Evolutionary conservation across 2,329 filamentous ascomycete species (phyloP), one percentile per base, ranked within the genome.

Genomic region (Pyrenochaeta sp.): DNA sequence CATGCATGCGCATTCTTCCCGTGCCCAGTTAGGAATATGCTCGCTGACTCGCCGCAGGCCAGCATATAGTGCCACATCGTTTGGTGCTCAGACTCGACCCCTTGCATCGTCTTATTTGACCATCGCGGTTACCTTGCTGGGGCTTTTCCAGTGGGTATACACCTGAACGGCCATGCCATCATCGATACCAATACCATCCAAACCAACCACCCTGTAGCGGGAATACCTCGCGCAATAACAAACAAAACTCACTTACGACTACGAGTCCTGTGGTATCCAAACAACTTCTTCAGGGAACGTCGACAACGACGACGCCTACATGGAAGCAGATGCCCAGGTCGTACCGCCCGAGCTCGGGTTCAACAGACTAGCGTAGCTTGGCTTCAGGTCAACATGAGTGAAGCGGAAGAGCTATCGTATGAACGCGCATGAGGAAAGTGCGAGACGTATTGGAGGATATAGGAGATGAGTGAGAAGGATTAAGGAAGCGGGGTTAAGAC

Each of bases 101-200:
- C 52, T 56, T 58, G 28, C 57, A 44, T 58, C 54, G 3, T 9
- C 45, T 5, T 55, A 49, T 36, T n/a, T 66, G 15, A 39, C 55
- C 15, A 47, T 52, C 43, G 32, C 42, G 24, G 53, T 50, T 1
- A 36, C 61, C 3, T 13, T 52, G 2, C 12, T 70, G 12, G 52
- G 52, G 19, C 3, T 65, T 13, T 32, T 64, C 4, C 63, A 67
- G 44, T 64, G 59, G 64, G 28, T 60, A 2, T 50, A 46, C 24
- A 52, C 58, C 30, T 67, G 65, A 67, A 47, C 9, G 24, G 25
- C 24, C 6, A 44, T 7, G 25, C 42, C 2, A 27, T 27, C 42
- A 7, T 44, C 25, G 12, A 12, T 27, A 44, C 13, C 4, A 5
- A 12, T 10, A 12, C 24, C 2, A 22, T n/a, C 42, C 42, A 28